Evolutionary conservation across 345 rosid species (phyloP).

Genomic region (Durio zibethinus): DNA sequence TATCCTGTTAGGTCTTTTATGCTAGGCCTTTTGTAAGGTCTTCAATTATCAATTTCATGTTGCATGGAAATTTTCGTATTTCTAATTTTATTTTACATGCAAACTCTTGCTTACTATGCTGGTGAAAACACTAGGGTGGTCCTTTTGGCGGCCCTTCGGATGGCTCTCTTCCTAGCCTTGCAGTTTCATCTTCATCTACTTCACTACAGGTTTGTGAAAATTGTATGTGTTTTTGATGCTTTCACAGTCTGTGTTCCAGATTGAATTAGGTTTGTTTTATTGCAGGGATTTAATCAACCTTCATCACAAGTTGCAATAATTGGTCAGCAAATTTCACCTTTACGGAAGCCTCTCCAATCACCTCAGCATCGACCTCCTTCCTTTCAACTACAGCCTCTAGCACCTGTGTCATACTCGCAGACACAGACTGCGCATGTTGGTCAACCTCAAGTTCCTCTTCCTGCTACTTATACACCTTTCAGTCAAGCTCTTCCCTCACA

Average conservation of each 20-base stretch:
- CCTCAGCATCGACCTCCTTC: constrained; percentile 53
- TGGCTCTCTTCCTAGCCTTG: constrained; percentile 47
- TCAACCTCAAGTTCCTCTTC: constrained; percentile 32
- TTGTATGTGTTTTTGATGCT: constrained; percentile 2
- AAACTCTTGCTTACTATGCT: constrained; percentile 9
- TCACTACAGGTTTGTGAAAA: constrained; percentile 44
- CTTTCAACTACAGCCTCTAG: constrained; percentile 46
- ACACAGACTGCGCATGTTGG: constrained; percentile 30
- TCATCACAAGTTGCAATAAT: constrained; percentile 40
- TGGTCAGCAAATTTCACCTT: constrained; percentile 60
- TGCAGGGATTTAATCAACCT: constrained; percentile 44
- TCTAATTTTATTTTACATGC: background rate
- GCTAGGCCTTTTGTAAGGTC: constrained; percentile 7
- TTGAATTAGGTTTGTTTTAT: constrained; percentile 7
- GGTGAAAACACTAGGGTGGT: constrained; percentile 38
- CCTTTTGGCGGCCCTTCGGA: constrained; percentile 50
- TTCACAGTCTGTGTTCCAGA: background rate
- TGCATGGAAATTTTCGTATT: background rate
- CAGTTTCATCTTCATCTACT: constrained; percentile 44
- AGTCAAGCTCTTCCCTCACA: constrained; percentile 46
- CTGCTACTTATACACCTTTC: constrained; percentile 42
- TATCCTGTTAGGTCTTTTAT: constrained; percentile 5
- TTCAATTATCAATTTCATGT: background rate
- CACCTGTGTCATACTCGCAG: constrained; percentile 42
- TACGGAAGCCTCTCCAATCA: constrained; percentile 56